Evolutionary conservation across 805 yeast genomes (phyloP), one percentile per base, ranked within the genome.

Genomic region (Wickerhamomyces silvicola): DNA sequence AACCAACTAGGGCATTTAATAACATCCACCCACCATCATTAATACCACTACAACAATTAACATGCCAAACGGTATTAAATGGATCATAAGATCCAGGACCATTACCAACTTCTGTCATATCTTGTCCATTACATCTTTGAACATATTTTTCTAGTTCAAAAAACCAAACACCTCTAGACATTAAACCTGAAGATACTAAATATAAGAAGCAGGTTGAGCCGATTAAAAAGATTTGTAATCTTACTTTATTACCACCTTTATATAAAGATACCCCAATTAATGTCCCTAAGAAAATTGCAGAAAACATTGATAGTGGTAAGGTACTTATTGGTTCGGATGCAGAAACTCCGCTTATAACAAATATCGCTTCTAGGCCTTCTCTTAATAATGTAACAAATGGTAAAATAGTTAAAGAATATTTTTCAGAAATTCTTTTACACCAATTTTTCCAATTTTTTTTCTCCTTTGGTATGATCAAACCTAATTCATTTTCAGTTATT

Each of bases 71-170:
- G 8, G 88, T 75, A 27, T 68, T 72, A 13, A 72, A 45, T 21
- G 86, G 78, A 50, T 87, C 95, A 52, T 87, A 87, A 0, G 94
- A 81, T 0, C 97, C 97, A 0, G 95, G 95, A 0, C 97, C 97
- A 30, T 79, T 78, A 2, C 97, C 96, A 2, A 79, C 71, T 59
- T 87, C 97, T 23, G 83, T 69, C 52, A 85, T 81, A 48, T 87
- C 95, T 49, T 76, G 75, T 4, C 96, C 96, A 33, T 70, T 70
- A 50, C 94, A 87, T 39, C 58, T 60, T 36, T 72, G 72, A 36
- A 86, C 86, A 55, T 75, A 87, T 28, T 59, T 58, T 55, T 87
- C 90, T 27, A 85, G 62, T 52, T 87, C 96, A 36, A 82, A 68
- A 53, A 81, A 84, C 97, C 97, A 87, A 8, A 87, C 82, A 22